Conservation (phyloP, 352 stramenopile genomes). For the Peronospora belbahrii region DNA sequence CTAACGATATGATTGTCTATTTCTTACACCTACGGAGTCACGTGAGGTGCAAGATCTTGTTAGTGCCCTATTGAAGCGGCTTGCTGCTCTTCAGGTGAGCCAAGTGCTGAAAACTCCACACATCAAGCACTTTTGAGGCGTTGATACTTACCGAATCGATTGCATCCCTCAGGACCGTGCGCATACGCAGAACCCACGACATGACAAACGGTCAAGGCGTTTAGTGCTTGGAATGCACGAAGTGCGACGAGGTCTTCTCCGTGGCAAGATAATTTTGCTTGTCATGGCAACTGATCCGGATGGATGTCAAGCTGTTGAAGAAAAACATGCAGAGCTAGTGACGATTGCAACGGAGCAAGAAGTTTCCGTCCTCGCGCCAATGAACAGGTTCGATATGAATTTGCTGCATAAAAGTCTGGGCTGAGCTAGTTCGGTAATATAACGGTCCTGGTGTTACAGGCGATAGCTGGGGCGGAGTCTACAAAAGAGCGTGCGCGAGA, state of each 20-base stretch:
- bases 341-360: conserved; percentile 41
- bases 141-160: background rate
- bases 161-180: conserved; percentile 49
- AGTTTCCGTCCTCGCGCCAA: conserved; percentile 35
- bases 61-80: conserved; percentile 19
- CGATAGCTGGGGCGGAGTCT: conserved; percentile 86
- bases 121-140: background rate
- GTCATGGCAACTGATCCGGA: conserved; percentile 90
- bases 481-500: conserved; percentile 91
- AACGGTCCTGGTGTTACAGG: conserved; percentile 34
- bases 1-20: background rate
- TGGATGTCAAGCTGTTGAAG: conserved; percentile 59
- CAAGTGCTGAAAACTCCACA: background rate
- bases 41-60: conserved; percentile 9
- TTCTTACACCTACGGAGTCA: conserved; percentile 5
- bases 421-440: background rate
- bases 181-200: conserved; percentile 48
- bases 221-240: conserved; percentile 91
- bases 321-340: conserved; percentile 82
- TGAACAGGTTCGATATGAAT: conserved; percentile 31
- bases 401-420: background rate
- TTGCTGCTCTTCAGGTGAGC: conserved; percentile 24
- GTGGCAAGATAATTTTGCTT: conserved; percentile 80
- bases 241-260: conserved; percentile 77
- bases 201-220: conserved; percentile 58